Evolutionary conservation across 305 asterid species (phyloP).

Genomic region (Nicotiana rustica): DNA sequence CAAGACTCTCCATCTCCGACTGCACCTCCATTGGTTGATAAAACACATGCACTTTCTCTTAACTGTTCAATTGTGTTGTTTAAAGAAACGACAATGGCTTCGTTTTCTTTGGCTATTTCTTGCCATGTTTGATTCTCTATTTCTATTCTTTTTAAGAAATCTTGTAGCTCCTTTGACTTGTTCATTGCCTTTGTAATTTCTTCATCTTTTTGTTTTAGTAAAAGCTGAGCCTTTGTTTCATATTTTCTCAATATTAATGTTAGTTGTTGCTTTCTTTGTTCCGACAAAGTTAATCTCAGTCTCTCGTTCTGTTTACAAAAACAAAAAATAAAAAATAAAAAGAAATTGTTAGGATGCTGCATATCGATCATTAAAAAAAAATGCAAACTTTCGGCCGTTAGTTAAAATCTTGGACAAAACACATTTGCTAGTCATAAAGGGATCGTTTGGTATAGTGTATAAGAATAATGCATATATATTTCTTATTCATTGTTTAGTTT

Average conservation of each 20-base stretch:
- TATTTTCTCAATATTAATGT: constrained; percentile 43
- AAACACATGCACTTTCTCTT: constrained; percentile 37
- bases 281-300: constrained; percentile 58
- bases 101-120: constrained; percentile 61
- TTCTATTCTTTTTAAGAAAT: constrained; percentile 47
- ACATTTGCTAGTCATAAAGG: no score
- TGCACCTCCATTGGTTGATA: constrained; percentile 44
- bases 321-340: no score
- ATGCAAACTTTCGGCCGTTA: no score
- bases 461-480: no score
- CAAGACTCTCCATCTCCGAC: constrained; percentile 64
- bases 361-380: no score
- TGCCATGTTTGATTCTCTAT: constrained; percentile 62
- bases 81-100: constrained; percentile 51
- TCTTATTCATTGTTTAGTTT: no score
- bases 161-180: constrained; percentile 54
- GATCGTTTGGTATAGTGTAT: no score
- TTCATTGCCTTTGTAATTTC: constrained; percentile 49
- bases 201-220: constrained; percentile 60
- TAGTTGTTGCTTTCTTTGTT: constrained; percentile 54
- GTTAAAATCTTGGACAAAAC: no score
- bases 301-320: constrained; percentile 61
- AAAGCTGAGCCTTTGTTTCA: constrained; percentile 51
- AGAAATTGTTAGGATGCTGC: background rate
- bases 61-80: constrained; percentile 60